A percentile compares a stretch with the other conserved stretches of the same genome.
Evolutionary conservation across 768 basidiomycete species (phyloP).

Genomic region (Hydnum rufescens): DNA sequence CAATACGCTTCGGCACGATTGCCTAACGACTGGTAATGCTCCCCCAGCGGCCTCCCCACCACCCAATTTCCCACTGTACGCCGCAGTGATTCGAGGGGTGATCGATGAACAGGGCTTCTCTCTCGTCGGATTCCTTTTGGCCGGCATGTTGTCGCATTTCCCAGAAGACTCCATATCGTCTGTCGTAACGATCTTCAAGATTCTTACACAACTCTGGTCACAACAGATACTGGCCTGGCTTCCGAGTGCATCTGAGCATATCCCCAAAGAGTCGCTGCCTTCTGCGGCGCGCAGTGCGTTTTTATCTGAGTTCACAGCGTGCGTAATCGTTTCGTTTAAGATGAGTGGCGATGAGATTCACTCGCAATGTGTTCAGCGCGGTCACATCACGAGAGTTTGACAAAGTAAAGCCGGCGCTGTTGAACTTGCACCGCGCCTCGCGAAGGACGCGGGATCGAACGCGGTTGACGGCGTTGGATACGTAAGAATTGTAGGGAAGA

Average conservation of each 20-base stretch:
- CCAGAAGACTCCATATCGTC: constrained; percentile 61
- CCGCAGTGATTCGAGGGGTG: constrained; percentile 36
- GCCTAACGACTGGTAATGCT: constrained; percentile 27
- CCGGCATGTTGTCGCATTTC: constrained; percentile 70
- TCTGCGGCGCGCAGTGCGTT: constrained; percentile 50
- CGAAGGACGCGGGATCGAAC: constrained; percentile 22
- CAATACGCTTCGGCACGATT: constrained; percentile 54
- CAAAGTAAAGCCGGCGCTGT: constrained; percentile 64
- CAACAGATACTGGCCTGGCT: constrained; percentile 53
- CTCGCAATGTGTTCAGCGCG: constrained; percentile 25
- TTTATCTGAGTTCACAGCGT: constrained; percentile 56
- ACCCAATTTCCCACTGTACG: constrained; percentile 42
- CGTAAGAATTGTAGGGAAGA: background rate
- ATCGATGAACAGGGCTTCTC: constrained; percentile 54
- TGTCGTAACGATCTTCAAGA: constrained; percentile 62
- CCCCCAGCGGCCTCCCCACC: constrained; percentile 28
- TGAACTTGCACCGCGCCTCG: constrained; percentile 49
- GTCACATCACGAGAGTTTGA: constrained; percentile 47
- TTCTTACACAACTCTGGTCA: constrained; percentile 46
- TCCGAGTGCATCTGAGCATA: constrained; percentile 44
- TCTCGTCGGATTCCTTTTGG: constrained; percentile 46
- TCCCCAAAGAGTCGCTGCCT: constrained; percentile 42
- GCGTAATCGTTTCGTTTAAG: constrained; percentile 17
- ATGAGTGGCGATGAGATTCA: background rate
- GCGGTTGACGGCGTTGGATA: constrained; percentile 3